These are phyloP conservation scores for Xylaria sp. DNA, from an alignment of 2,329 filamentous ascomycete species.

Conservation along the genomic window DNA sequence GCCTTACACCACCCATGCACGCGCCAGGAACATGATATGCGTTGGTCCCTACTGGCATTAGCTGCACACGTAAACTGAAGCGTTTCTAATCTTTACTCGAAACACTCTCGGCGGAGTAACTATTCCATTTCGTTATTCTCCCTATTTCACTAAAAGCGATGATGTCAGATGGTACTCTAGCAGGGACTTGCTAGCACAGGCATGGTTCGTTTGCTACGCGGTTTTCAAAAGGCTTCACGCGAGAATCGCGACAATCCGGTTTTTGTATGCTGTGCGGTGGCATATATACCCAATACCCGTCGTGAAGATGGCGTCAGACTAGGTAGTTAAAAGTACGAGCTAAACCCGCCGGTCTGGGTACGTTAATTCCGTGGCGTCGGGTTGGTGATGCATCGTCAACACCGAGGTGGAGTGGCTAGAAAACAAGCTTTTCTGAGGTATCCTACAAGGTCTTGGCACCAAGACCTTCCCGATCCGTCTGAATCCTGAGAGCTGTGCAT, in stretches of 20 bases:
- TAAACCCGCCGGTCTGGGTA: conserved; percentile 14
- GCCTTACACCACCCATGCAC: not conserved
- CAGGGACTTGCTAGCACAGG: conserved; percentile 4
- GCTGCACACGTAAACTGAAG: not conserved
- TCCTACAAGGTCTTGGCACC: conserved; percentile 20
- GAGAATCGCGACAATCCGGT: no score
- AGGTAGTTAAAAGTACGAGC: conserved; percentile 10
- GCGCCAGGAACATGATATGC: not conserved
- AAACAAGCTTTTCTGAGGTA: conserved; percentile 27
- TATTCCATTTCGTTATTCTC: not conserved
- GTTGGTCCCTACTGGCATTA: not conserved
- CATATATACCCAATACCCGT: not conserved
- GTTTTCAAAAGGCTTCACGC: no score
- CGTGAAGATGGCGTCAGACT: not conserved
- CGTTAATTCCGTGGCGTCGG: conserved; percentile 16
- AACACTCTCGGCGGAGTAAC: not conserved
- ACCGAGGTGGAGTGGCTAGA: conserved; percentile 6
- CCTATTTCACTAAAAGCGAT: conserved; percentile 5
- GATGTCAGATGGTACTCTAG: conserved; percentile 9
- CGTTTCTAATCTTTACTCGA: not conserved
- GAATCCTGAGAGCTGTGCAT: conserved; percentile 13
- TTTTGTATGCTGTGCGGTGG: not conserved
- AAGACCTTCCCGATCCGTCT: conserved; percentile 30
- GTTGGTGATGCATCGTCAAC: conserved; percentile 11
- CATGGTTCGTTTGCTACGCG: not conserved